A percentile compares a stretch with the other conserved stretches of the same genome.
Evolutionary conservation across 2,329 filamentous ascomycete species (phyloP).

Genomic region (Botrytis sinoallii): DNA sequence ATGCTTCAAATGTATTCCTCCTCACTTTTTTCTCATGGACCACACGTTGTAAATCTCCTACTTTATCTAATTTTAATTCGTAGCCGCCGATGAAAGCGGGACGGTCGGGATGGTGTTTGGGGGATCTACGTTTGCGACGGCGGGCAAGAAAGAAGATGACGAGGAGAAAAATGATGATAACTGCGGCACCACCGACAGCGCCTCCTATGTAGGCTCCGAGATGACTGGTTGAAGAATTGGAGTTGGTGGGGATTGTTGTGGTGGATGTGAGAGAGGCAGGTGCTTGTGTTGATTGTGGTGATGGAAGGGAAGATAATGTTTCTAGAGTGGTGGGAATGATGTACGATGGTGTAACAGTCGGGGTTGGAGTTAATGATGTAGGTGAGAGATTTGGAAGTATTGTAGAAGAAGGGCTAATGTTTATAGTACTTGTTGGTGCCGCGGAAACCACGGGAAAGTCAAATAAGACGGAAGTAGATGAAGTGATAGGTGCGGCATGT

Average conservation of each 20-base stretch:
- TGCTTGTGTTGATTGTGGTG: background rate
- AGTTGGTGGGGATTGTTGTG: background rate
- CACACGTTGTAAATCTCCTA: background rate
- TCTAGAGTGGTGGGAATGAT: background rate
- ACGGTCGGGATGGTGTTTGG: conserved; percentile 1
- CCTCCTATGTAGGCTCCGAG: background rate
- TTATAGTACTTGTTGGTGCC: background rate
- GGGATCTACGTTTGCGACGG: background rate
- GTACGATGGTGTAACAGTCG: background rate
- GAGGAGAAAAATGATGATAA: background rate
- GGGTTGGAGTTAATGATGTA: no score
- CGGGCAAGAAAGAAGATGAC: background rate
- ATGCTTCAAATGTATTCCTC: conserved; percentile 6
- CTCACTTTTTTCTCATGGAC: background rate
- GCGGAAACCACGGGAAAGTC: background rate
- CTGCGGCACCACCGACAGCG: background rate
- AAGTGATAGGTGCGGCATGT: background rate
- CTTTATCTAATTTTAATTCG: conserved; percentile 9
- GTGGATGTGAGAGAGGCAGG: background rate
- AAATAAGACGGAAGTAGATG: background rate
- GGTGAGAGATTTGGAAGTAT: background rate
- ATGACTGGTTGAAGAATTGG: background rate
- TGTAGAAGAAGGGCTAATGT: background rate
- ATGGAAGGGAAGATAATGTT: background rate
- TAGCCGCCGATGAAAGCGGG: conserved; percentile 15